Evolutionary conservation across 1,284 basidiomycete species (phyloP).

Genomic region (Rhodotorula sp.): DNA sequence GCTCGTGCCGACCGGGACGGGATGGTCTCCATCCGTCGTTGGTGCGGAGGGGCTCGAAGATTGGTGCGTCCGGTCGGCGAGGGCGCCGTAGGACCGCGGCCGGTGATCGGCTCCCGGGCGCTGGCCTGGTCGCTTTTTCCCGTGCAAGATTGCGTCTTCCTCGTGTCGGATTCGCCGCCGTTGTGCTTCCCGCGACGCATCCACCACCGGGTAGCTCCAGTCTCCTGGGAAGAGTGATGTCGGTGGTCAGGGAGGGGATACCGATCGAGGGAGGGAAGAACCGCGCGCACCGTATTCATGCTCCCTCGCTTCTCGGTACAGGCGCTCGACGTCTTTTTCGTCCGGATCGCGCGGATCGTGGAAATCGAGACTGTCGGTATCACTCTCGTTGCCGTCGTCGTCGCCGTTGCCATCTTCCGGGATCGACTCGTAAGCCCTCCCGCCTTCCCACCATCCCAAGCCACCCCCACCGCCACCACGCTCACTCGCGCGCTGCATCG

Average conservation of each 20-base stretch:
- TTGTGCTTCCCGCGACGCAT: conserved; percentile 44
- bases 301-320: conserved; percentile 67
- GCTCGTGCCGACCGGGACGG: conserved; percentile 15
- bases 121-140: conserved; percentile 12
- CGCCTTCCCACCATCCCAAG: conserved; percentile 14
- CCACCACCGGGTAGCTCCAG: conserved; percentile 43
- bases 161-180: conserved; percentile 42
- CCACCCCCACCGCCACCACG: conserved; percentile 2
- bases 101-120: conserved; percentile 5
- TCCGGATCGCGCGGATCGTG: conserved; percentile 43
- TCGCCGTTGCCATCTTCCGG: conserved; percentile 21
- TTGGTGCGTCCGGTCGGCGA: conserved; percentile 23
- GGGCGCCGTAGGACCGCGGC: conserved; percentile 29
- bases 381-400: conserved; percentile 32
- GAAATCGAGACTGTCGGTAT: conserved; percentile 47
- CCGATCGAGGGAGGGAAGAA: neutral
- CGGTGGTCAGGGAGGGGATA: neutral
- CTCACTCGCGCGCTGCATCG: conserved; percentile 14
- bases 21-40: conserved; percentile 15
- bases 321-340: conserved; percentile 56
- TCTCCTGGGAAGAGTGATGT: conserved; percentile 26
- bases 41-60: neutral
- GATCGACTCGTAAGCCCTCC: conserved; percentile 20
- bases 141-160: conserved; percentile 35
- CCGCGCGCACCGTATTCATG: conserved; percentile 88